phyloP scores from a whole-genome alignment of 1,284 basidiomycete genomes.

The Ustilago xerochloae region DNA sequence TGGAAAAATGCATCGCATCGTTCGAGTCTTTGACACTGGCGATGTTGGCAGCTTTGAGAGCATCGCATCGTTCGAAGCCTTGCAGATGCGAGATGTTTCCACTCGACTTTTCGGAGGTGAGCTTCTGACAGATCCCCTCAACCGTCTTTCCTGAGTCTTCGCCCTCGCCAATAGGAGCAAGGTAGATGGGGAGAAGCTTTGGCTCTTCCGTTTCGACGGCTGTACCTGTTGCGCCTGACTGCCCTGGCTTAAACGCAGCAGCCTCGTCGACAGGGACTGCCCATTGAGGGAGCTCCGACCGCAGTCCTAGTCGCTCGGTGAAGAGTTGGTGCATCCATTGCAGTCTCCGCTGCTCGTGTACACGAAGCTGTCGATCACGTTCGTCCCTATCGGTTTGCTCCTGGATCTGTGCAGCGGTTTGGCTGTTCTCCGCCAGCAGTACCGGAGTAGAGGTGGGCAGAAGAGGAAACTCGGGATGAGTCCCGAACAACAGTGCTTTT shows the following conservation, averaged over 20 bases:
- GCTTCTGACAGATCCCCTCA: constrained; percentile 13
- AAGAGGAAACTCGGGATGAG: constrained; percentile 76
- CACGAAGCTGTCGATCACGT: constrained; percentile 16
- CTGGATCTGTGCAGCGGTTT: not conserved
- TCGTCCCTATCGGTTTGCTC: constrained; percentile 17
- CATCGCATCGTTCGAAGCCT: constrained; percentile 8
- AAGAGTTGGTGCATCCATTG: constrained; percentile 39
- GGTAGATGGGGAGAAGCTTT: constrained; percentile 38
- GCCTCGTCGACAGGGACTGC: not conserved
- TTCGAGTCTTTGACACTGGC: constrained; percentile 65
- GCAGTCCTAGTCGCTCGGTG: constrained; percentile 21
- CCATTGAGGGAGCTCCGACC: constrained; percentile 42
- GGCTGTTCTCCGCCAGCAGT: constrained; percentile 26
- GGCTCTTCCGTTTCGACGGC: constrained; percentile 33
- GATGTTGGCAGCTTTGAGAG: constrained; percentile 12
- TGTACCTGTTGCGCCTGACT: not conserved
- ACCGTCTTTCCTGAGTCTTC: not conserved
- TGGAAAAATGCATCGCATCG: constrained; percentile 76
- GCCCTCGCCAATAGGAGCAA: constrained; percentile 17
- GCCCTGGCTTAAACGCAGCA: not conserved
- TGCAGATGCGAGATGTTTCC: constrained; percentile 5
- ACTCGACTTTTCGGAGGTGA: constrained; percentile 11
- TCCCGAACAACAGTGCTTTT: constrained; percentile 74
- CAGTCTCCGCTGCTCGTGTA: constrained; percentile 34
- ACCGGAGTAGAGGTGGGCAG: constrained; percentile 53